A percentile compares a stretch with the other conserved stretches of the same genome.
phyloP scores from a whole-genome alignment of 192 early-diverging fungal species.

The Lunasporangiospora selenospora region DNA sequence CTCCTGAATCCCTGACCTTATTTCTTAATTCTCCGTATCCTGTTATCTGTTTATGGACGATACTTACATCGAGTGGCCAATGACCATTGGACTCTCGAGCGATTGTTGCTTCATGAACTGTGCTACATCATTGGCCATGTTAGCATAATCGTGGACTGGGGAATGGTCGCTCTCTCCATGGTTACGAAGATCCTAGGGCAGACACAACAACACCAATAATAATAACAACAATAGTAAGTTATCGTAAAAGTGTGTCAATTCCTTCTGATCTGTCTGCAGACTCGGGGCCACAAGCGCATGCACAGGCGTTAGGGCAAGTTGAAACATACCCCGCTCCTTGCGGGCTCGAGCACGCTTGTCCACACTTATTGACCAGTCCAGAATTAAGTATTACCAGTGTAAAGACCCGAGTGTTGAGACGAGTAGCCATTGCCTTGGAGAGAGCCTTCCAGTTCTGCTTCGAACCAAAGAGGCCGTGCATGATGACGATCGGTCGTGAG shows the following conservation, averaged over 20 bases:
- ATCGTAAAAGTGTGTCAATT: background rate
- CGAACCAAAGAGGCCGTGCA: constrained; percentile 93
- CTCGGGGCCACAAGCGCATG: too few relatives aligned
- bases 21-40: too few relatives aligned
- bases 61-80: constrained; percentile 91
- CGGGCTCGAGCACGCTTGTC: too few relatives aligned
- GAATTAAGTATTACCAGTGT: constrained; percentile 65
- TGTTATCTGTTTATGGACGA: too few relatives aligned
- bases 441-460: constrained; percentile 95
- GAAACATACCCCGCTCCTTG: too few relatives aligned
- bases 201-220: background rate
- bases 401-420: constrained; percentile 69
- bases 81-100: constrained; percentile 61
- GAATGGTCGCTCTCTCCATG: constrained; percentile 90
- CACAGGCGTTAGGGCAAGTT: too few relatives aligned
- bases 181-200: constrained; percentile 83
- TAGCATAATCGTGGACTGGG: constrained; percentile 66
- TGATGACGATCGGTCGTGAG: constrained; percentile 69
- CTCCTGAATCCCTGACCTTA: too few relatives aligned
- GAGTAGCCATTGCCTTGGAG: constrained; percentile 70
- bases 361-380: too few relatives aligned
- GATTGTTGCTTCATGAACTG: constrained; percentile 69
- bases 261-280: too few relatives aligned
- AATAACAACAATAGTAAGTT: background rate
- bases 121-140: constrained; percentile 82